Evolutionary conservation across 768 basidiomycete species (phyloP), one percentile per base, ranked within the genome.

Genomic region (Tricholoma sp.): DNA sequence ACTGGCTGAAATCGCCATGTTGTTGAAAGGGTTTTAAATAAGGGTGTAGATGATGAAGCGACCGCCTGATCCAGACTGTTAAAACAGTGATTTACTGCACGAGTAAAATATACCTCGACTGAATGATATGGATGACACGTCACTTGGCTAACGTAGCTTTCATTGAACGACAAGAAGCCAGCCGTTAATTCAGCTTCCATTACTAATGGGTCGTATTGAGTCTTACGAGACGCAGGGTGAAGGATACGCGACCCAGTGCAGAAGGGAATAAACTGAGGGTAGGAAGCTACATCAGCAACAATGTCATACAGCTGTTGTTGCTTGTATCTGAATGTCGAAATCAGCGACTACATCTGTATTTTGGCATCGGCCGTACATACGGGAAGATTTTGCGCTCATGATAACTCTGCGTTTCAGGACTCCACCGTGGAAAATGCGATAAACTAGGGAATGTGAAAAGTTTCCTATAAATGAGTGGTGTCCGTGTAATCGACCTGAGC

Each of bases 181-280:
- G 96, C 88, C 3, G 84, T 84, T 61, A 98, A 74, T 68, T 98
- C 93, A 6, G 89, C 94, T 39, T 93, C 84, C 74, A 96, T 83
- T 47, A 76, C 72, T 56, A 68, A 75, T 52, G 63, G 44, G 64
- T 60, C 63, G 42, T 65, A 60, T 36, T 61, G 51, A 49, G 61
- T 51, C 13, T 0, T 15, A 32, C 10, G 47, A 11, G 63, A 48
- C 31, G 72, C 69, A 3, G 69, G 65, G 31, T 65, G 61, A 37
- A 95, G 74, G 55, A 95, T 78, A 20, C 81, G 81, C 4, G 93
- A 89, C 18, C 75, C 74, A 11, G 81, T 83, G 74, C 95, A 97
- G 70, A 91, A 96, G 6, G 97, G 96, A 52, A 99, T 76, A 68
- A 98, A 99, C 57, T 74, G 75, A 9, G 85, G 80, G 69, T 98